A percentile compares a stretch with the other conserved stretches of the same genome.
Evolutionary conservation across 371 early-diverging fungal species (phyloP).

Genomic region (Mucor irregularis): DNA sequence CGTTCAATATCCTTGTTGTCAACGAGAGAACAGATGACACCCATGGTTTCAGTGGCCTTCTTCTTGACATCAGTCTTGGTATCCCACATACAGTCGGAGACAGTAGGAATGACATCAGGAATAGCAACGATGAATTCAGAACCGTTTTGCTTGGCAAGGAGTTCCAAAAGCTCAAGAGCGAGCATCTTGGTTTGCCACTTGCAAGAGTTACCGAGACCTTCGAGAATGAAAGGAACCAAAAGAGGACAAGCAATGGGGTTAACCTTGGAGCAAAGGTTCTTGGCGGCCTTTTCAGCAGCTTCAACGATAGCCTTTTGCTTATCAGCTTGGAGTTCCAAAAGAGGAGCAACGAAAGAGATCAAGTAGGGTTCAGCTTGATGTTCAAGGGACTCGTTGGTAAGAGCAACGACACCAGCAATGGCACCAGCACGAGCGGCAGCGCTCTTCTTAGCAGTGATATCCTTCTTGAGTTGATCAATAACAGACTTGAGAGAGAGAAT

Average conservation of each 20-base stretch:
- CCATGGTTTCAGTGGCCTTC: slow-evolving; percentile 54
- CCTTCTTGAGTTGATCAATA: slow-evolving; percentile 54
- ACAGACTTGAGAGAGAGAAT: slow-evolving; percentile 61
- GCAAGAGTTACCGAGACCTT: slow-evolving; percentile 61
- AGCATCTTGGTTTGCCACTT: slow-evolving; percentile 81
- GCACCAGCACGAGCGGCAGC: slow-evolving; percentile 68
- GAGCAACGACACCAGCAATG: slow-evolving; percentile 59
- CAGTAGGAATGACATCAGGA: slow-evolving; percentile 71
- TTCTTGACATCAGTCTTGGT: slow-evolving; percentile 68
- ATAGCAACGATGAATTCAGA: slow-evolving; percentile 58
- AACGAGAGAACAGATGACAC: slow-evolving; percentile 51
- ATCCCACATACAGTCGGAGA: slow-evolving; percentile 76
- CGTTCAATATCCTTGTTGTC: slow-evolving; percentile 69
- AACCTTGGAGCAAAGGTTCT: slow-evolving; percentile 47
- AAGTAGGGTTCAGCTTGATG: slow-evolving; percentile 66
- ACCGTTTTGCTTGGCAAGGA: slow-evolving; percentile 57
- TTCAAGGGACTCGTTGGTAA: slow-evolving; percentile 46
- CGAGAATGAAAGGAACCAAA: slow-evolving; percentile 61
- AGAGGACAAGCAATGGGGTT: slow-evolving; percentile 56
- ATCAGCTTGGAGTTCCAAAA: slow-evolving; percentile 69
- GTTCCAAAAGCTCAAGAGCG: slow-evolving; percentile 55
- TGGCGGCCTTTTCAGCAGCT: slow-evolving; percentile 60
- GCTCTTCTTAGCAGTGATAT: slow-evolving; percentile 65
- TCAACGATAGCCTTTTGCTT: slow-evolving; percentile 63
- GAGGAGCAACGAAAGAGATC: slow-evolving; percentile 48